phyloP scores from a whole-genome alignment of 2,329 filamentous ascomycete genomes.

The Calonectria ilicicola region DNA sequence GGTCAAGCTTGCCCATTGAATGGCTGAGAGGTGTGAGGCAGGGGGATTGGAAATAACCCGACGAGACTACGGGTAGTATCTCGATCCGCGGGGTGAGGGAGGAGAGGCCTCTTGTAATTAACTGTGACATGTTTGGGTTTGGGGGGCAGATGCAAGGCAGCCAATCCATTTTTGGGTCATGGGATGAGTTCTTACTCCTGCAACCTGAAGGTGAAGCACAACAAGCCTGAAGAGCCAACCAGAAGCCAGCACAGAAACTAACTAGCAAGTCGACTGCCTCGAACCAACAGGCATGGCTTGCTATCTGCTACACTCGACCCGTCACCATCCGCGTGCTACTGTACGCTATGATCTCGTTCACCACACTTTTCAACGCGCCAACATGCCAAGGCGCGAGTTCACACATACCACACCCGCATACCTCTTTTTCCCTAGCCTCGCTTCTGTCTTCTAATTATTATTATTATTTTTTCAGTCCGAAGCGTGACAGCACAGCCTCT shows the following conservation, averaged over 20 bases:
- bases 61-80: slow-evolving; percentile 12
- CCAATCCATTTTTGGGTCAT: slow-evolving; percentile 6
- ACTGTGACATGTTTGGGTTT: background rate
- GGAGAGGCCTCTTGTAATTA: slow-evolving; percentile 12
- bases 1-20: slow-evolving; percentile 14
- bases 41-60: slow-evolving; percentile 27
- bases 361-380: slow-evolving; percentile 1
- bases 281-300: slow-evolving; percentile 5
- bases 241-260: background rate
- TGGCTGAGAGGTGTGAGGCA: slow-evolving; percentile 10
- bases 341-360: slow-evolving; percentile 13
- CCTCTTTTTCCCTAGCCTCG: slow-evolving; percentile 5
- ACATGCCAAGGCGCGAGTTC: slow-evolving; percentile 38
- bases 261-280: background rate
- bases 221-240: background rate
- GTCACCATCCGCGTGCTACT: slow-evolving; percentile 1
- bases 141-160: slow-evolving; percentile 12
- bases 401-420: slow-evolving; percentile 25
- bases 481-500: slow-evolving; percentile 45
- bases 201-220: slow-evolving; percentile 16
- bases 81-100: background rate
- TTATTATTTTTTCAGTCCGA: slow-evolving; percentile 18
- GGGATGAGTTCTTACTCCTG: slow-evolving; percentile 8
- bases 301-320: background rate
- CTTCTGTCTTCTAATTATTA: background rate